Evolutionary conservation across 192 early-diverging fungal species (phyloP), one percentile per base, ranked within the genome.

Genomic region (Coemansia umbellata): DNA sequence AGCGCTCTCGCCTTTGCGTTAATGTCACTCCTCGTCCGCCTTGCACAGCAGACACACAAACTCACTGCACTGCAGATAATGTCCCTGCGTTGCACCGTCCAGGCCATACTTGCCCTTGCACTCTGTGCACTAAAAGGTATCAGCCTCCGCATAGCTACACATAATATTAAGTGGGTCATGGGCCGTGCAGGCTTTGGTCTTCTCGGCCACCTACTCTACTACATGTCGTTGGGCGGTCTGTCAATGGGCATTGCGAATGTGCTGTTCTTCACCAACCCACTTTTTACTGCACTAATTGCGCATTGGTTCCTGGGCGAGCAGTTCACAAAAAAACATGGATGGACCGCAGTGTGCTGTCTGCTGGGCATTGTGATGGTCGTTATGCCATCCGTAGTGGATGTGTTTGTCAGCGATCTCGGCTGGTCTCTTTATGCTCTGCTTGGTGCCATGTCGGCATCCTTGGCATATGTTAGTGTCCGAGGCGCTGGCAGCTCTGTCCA

Each of bases 31-130:
- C 36, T 68, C 0, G 65, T 67, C 27, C 65, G 56, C n/a, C n/a
- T n/a, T 15, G 31, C 31, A 9, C 45, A 55, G 30, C 50, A 35
- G 27, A 40, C 54, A 33, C 27, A 13, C 1, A 53, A 49, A 21
- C 45, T 55, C 19, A 40, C 58, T 1, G n/a, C 65, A 17, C 58
- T 68, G n/a, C 65, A 68, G 40, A 60, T 51, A 30, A 68, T 68
- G 65, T 17, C 32, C 10, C 56, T 57, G 57, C 65, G 65, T 27
- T 24, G 58, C 47, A 7, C 23, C 2, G 58, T 68, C 11, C 65
- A 68, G n/a, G 27, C 58, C 1, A 5, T 50, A 3, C 23, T 13
- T 0, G 56, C 57, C 18, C 14, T 50, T 6, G 30, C 3, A 0
- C n/a, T 33, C 2, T 53, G 47, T 36, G 5, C 65, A 21, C 28